Evolutionary conservation across 495 filamentous ascomycete genomes (phyloP), one percentile per base, ranked within the genome.

Genomic region (Clavariopsis aquatica): DNA sequence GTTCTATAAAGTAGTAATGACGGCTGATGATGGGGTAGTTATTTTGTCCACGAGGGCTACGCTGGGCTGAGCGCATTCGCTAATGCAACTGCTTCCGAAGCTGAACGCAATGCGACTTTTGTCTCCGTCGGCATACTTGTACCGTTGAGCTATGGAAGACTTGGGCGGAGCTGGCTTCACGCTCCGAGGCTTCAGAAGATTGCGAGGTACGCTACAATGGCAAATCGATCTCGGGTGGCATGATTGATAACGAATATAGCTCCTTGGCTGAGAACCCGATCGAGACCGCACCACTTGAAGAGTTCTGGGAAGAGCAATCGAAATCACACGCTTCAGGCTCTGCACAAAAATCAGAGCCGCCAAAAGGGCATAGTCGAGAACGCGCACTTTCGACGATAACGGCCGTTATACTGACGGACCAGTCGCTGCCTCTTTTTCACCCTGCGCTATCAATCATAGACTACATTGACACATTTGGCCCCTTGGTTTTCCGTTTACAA

Each of bases 11-110:
- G 10, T 13, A 24, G 29, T 20, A 20, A 22, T 23, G 19, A n/a
- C 5, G 1, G 53, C 46, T 68, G 45, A 36, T 49, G 9, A 38
- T 9, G 15, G 24, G 6, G 26, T 62, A 87, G 85, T 57, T 96
- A 96, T 75, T 98, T 97, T 75, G 84, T 94, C 26, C 91, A 98
- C 71, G 85, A 87, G 59, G 78, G 80, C 2, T 89, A 92, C 78
- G 93, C 92, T 17, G 94, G 93, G 15, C 80, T 98, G 71, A 97
- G 94, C 78, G 91, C 93, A 36, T 98, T 97, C 72, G 78, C 92
- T 75, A 96, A 95, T 73, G 83, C 81, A 57, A 85, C 89, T n/a
- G 90, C 90, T 28, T 85, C 86, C 1, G 89, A 86, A 55, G 82
- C 83, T 36, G 84, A 90, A 51, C 88, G 94, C 59, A 92, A 95